These are phyloP conservation scores for Microsporum audouinii DNA, from an alignment of 2,329 filamentous ascomycete genomes.

Conservation along the genomic window DNA sequence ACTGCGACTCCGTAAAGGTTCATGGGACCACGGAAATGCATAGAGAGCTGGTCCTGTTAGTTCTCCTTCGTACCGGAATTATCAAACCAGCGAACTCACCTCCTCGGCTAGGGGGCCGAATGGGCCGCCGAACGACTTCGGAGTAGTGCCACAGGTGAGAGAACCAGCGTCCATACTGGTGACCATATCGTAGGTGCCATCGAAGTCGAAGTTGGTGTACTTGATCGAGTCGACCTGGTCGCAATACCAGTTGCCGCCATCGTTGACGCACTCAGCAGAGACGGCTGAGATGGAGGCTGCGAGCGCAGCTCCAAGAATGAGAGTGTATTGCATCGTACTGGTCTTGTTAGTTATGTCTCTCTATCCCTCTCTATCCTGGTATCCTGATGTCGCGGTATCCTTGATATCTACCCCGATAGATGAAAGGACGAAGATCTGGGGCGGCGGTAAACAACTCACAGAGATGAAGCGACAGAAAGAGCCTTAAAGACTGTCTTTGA, in stretches of 20 bases:
- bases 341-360: background rate
- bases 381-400: too few species aligned
- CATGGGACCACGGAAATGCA: constrained; percentile 62
- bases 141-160: constrained; percentile 41
- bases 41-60: constrained; percentile 45
- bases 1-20: constrained; percentile 56
- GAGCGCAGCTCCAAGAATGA: constrained; percentile 13
- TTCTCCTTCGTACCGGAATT: background rate
- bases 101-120: constrained; percentile 59
- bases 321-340: constrained; percentile 11
- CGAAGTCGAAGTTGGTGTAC: constrained; percentile 51
- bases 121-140: constrained; percentile 46
- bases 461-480: background rate
- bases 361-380: background rate
- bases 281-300: constrained; percentile 14
- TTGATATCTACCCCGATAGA: too few species aligned
- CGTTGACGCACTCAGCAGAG: constrained; percentile 18
- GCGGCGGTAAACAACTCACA: background rate
- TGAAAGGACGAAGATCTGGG: too few species aligned
- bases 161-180: constrained; percentile 45
- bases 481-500: background rate
- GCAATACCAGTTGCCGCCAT: constrained; percentile 55
- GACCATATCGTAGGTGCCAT: constrained; percentile 55
- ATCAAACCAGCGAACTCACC: constrained; percentile 37
- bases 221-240: constrained; percentile 53